Conservation (phyloP, 2,329 filamentous ascomycete species). For the Magnaporthales sp. region DNA sequence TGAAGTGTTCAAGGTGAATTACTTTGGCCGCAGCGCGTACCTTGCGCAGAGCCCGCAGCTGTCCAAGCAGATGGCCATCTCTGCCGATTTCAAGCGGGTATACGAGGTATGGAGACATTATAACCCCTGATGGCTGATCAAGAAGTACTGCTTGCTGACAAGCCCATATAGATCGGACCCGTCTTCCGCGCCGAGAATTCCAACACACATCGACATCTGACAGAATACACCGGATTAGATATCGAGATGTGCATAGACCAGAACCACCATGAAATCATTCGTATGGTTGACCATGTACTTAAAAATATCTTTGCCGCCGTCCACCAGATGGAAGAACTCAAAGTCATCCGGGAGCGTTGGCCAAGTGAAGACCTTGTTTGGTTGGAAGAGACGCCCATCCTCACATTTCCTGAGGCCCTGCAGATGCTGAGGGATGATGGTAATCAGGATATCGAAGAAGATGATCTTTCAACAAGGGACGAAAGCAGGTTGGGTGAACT, state of each 20-base stretch:
- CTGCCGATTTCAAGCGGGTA: conserved; percentile 79
- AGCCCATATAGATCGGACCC: conserved; percentile 49
- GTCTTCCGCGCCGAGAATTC: conserved; percentile 94
- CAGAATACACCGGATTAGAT: conserved; percentile 89
- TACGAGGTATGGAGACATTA: conserved; percentile 50
- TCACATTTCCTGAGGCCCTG: conserved; percentile 73
- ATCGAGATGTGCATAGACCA: conserved; percentile 86
- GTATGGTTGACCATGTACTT: conserved; percentile 70
- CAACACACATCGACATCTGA: conserved; percentile 89
- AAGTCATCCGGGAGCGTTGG: conserved; percentile 73
- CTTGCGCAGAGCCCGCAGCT: conserved; percentile 86
- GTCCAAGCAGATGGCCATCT: conserved; percentile 88
- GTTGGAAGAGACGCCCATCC: conserved; percentile 74
- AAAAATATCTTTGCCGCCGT: conserved; percentile 60
- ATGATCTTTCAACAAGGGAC: conserved; percentile 77
- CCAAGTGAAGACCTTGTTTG: conserved; percentile 81
- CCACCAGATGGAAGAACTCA: conserved; percentile 54
- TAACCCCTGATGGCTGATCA: background rate
- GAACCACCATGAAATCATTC: conserved; percentile 82
- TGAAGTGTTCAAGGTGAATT: conserved; percentile 85
- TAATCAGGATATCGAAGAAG: conserved; percentile 57
- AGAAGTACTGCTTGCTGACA: background rate
- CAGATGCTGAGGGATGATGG: conserved; percentile 77
- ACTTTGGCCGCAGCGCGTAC: conserved; percentile 82
- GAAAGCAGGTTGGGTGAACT: conserved; percentile 80